Evolutionary conservation across 352 stramenopile species (phyloP), one percentile per base, ranked within the genome.

Genomic region (Pythium guiyangense): DNA sequence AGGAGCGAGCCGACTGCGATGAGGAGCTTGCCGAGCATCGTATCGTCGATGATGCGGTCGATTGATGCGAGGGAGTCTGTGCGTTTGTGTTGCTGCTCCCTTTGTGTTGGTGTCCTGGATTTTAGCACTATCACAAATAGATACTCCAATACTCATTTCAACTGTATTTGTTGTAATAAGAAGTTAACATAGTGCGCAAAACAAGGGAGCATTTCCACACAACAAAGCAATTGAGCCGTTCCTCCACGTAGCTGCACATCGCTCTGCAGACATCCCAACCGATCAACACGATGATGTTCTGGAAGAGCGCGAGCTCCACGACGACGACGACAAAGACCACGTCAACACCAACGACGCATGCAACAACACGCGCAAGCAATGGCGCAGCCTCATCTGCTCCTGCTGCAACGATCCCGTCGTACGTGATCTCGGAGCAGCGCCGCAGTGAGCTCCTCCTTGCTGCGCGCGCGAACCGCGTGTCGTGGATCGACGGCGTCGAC

Each of bases 381-480:
- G 49, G 5, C 40, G 27, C 44, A 20, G 22, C 15, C 6, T 15
- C 29, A n/a, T 14, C 49, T 11, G 29, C 48, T 34, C 3, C 57
- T 25, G 40, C 35, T 1, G 12, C 35, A 5, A 35, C 46, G 4
- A 20, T 46, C n/a, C 27, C 59, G 26, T 62, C 76, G 12, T 85
- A 80, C 54, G 57, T 79, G 6, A 72, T 94, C 18, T 87, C 81
- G 15, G 81, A 90, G 52, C 67, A 90, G 62, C 71, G 84, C 25
- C 76, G 84, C n/a, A 68, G 65, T 29, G 76, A 94, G 60, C 69
- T 94, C 42, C 66, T 94, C n/a, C 54, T 78, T 40, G 75, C 80
- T n/a, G 84, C 84, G 29, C 75, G 84, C 18, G 73, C 70, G 14
- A 92, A 76, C 44, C 75, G 84, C 29, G 69, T 84, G 15, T 80